Evolutionary conservation across 306 rosid genomes (phyloP).

Genomic region (Malus orientalis): DNA sequence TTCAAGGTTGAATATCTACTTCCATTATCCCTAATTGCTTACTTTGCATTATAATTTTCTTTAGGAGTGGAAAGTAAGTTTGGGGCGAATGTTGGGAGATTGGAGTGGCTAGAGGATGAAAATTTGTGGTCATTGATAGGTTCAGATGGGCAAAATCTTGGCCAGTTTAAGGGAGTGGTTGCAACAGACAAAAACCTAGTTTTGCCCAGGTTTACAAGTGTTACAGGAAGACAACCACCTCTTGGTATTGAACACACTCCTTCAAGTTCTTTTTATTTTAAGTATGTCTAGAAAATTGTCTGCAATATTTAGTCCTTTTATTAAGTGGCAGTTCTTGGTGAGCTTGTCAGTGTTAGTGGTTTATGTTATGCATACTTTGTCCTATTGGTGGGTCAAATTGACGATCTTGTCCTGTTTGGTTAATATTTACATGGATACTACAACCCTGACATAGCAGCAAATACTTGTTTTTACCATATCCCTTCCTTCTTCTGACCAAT

Average conservation of each 20-base stretch:
- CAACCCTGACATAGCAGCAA: background rate
- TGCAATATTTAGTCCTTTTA: background rate
- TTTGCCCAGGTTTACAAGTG: slow-evolving; percentile 55
- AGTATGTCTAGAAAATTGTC: background rate
- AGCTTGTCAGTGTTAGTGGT: slow-evolving; percentile 1
- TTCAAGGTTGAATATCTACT: slow-evolving; percentile 17
- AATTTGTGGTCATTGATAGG: slow-evolving; percentile 66
- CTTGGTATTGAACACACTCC: slow-evolving; percentile 51
- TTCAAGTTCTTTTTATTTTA: background rate
- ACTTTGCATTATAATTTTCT: background rate
- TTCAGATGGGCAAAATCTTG: slow-evolving; percentile 61
- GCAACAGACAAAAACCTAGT: slow-evolving; percentile 78
- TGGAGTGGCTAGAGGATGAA: slow-evolving; percentile 69
- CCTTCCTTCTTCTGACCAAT: background rate
- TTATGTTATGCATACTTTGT: background rate
- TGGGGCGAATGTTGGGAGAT: slow-evolving; percentile 49
- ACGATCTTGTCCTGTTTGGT: background rate
- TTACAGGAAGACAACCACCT: slow-evolving; percentile 57
- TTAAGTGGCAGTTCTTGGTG: background rate
- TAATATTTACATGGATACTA: background rate
- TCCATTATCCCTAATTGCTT: background rate
- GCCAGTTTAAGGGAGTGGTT: slow-evolving; percentile 72
- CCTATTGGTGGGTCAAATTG: background rate
- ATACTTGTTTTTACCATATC: background rate
- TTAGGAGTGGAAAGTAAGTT: slow-evolving; percentile 83